Base-by-base conservation (phyloP, 208 protist species). In the Acanthamoeba healyi region DNA sequence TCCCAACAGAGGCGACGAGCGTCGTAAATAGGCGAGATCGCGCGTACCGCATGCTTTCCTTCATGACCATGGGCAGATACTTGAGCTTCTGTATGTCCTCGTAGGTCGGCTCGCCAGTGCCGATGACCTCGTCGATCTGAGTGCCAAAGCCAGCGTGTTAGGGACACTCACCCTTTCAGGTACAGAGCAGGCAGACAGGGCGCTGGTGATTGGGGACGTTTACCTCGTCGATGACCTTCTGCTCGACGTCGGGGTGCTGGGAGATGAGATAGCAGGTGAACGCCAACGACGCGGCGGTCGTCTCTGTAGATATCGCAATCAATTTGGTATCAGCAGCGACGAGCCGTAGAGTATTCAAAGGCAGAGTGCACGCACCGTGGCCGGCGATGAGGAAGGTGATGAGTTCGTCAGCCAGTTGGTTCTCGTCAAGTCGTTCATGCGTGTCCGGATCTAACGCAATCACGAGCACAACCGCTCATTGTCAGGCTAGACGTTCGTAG, bases 331-430 rank as follows among this genome's bases (percentile, higher is more conserved):
- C 3, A 42, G 36, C 3, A 29, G n/a, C 14, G 26, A 17, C 3
- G 29, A 22, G 36, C 5, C 17, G 36, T 3, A n/a, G 24, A 32
- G 44, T 9, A 54, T 12, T 32, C n/a, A n/a, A n/a, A n/a, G n/a
- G n/a, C n/a, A n/a, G n/a, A n/a, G n/a, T n/a, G n/a, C n/a, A 15
- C 2, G 32, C 63, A 88, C 79, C 79, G n/a, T 88, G 79, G n/a
- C 79, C 79, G 32, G 79, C 79, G 17, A 88, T 88, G 42, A 88
- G 51, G 51, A 88, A 88, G 12, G 79, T 88, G 42, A 88, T 88
- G 17, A 88, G 51, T 63, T 88, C 79, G 49, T 88, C 79, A 3
- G 46, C 51, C 51, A 88, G 14, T 40, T 88, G 79, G 7, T 24
- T 38, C n/a, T 88, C 79, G 36, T 63, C 51, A 32, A 88, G 26